Evolutionary conservation across 2,329 filamentous ascomycete species (phyloP), one percentile per base, ranked within the genome.

Genomic region (Apiospora pterosperma): DNA sequence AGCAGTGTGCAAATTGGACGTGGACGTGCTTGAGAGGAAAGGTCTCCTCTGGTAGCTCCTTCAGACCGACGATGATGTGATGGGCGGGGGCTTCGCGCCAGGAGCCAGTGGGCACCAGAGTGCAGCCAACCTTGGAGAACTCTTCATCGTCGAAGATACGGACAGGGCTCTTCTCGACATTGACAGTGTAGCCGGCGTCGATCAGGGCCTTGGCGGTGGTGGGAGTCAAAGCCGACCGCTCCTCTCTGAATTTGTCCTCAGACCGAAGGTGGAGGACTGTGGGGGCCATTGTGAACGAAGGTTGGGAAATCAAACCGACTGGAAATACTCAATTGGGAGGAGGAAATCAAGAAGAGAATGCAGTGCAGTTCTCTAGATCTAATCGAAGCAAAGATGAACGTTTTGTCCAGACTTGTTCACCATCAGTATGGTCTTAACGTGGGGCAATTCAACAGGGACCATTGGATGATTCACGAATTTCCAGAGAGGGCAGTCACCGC

Each of bases 31-130:
- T 87, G 62, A 93, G 85, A 48, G 90, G 89, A 73, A 88, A 88
- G 66, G 87, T 85, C 73, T 92, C 89, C 71, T 90, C 89, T 28
- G 88, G 88, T 12, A 94, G 84, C 79, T 93, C 91, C 84, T 94
- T 94, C 66, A 94, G 83, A 44, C 91, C 91, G 65, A 93, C 78
- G 66, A 94, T 88, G 72, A 93, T 87, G 74, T 91, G 84, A 67
- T 91, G 88, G 69, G 81, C 79, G 42, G 90, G 88, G 1, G 87
- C 90, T 65, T 90, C 81, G 63, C 82, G 81, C 91, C 91, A 94
- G 61, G 83, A 86, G 48, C 89, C 87, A 68, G 87, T 84, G 16
- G 85, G 83, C 16, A 93, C 87, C 25, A 93, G 81, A 16, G 81
- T 85, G 55, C 88, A 89, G 60, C 90, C 90, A 36, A 84, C 83